Evolutionary conservation across 371 early-diverging fungal genomes (phyloP), one percentile per base, ranked within the genome.

Genomic region (Coemansia sp.): DNA sequence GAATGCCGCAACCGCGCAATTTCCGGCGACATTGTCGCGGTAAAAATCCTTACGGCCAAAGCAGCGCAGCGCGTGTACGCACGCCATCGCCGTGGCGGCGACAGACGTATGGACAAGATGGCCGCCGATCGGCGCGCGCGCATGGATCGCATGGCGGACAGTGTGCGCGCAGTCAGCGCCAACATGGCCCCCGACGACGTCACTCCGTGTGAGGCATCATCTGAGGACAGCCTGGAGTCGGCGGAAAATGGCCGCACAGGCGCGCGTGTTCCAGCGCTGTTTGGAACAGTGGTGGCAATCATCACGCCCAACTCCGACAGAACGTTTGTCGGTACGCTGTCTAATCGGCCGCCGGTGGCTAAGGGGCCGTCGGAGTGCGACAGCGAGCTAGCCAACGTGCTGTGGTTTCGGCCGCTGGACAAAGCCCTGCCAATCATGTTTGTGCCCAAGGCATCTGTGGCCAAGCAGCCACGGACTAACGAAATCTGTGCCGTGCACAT

Each of bases 381-480:
- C 14, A 34, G 32, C 13, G 2, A 14, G 10, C 63, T 63, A 51
- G 79, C 79, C 38, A 80, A 76, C 4, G 66, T 84, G 39, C 86
- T 87, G 47, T 93, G 93, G 92, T 93, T 94, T 83, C 87, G 86
- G 77, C 92, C 94, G 7, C 75, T 86, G 4, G 92, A 93, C 78
- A 85, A 86, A 55, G 88, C 92, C 13, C 84, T 90, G 2, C 94
- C 94, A 5, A 77, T 87, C 57, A 86, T 94, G 66, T 83, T 87
- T 20, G 87, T 94, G 51, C 35, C 51, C 32, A 51, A 51, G 34
- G 32, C 31, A 16, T 32, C 34, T 14, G 34, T 51, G 7, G 13
- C 51, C 34, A 26, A 32, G 5, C 13, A 11, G 7, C 31, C 35
- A 8, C 34, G 32, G 6, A 13, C 5, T 6, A 32, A 32, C 30